A percentile compares a stretch with the other conserved stretches of the same genome.
phyloP scores from a whole-genome alignment of 257 asterid species.

The Knoxia roxburghii region DNA sequence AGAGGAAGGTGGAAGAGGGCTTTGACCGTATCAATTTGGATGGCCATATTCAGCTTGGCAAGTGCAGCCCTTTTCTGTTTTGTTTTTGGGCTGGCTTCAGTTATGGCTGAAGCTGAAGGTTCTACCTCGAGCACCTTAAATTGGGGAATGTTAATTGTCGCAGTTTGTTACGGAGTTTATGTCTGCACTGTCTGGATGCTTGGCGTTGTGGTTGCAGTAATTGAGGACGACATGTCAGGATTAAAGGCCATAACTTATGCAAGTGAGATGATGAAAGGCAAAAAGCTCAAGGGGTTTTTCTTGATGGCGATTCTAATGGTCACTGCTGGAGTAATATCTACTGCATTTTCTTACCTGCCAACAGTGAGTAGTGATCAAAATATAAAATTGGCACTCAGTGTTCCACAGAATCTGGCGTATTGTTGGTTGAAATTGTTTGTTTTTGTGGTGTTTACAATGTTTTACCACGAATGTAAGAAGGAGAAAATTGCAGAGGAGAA shows the following conservation, averaged over 20 bases:
- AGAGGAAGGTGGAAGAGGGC: too few relatives aligned
- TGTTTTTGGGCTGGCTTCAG: too few relatives aligned
- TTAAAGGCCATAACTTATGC: slow-evolving; percentile 13
- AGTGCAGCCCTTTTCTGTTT: too few relatives aligned
- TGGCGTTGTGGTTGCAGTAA: slow-evolving; percentile 11
- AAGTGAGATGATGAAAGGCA: slow-evolving; percentile 18
- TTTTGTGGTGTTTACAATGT: slow-evolving; percentile 5
- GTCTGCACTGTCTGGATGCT: slow-evolving; percentile 10
- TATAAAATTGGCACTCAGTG: background rate
- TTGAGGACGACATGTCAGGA: slow-evolving; percentile 10
- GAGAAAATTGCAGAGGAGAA: background rate
- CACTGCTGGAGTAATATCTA: background rate
- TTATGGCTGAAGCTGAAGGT: too few relatives aligned
- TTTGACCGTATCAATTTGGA: too few relatives aligned
- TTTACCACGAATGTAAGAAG: slow-evolving; percentile 13
- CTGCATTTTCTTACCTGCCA: background rate
- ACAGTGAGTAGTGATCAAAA: background rate
- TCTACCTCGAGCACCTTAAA: background rate
- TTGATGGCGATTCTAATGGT: background rate
- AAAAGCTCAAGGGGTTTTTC: slow-evolving; percentile 1
- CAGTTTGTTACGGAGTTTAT: background rate
- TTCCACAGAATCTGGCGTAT: background rate
- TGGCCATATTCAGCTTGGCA: too few relatives aligned
- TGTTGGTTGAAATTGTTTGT: slow-evolving; percentile 8
- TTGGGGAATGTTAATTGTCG: background rate